Percentiles rank a stretch among this genome's conserved stretches.
These are phyloP conservation scores for Penicillium sp. DNA, from an alignment of 2,329 filamentous ascomycete species.

Conservation along the genomic window DNA sequence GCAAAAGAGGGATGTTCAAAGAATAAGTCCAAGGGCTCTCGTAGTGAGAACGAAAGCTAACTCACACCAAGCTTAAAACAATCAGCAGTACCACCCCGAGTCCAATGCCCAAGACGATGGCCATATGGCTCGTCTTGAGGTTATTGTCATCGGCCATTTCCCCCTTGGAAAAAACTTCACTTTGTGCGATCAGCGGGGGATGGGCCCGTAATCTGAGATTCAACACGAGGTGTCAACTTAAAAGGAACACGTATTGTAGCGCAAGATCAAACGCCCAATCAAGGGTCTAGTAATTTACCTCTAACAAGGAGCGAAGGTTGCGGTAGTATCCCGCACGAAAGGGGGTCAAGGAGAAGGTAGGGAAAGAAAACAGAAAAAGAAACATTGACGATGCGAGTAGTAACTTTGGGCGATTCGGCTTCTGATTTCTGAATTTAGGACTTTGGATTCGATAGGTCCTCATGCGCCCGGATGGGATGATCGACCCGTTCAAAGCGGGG, in stretches of 20 bases:
- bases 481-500: conserved; percentile 24
- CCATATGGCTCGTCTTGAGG: conserved; percentile 29
- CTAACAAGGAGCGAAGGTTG: not conserved
- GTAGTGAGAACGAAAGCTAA: not conserved
- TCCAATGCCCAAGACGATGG: conserved; percentile 33
- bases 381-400: not conserved
- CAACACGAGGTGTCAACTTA: not conserved
- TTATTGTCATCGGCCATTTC: conserved; percentile 19
- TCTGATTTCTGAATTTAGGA: not conserved
- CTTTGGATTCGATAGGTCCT: not conserved
- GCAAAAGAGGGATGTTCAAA: not conserved
- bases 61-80: conserved; percentile 34
- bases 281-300: not conserved
- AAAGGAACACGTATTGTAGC: not conserved
- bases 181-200: not conserved
- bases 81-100: conserved; percentile 33
- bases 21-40: not conserved
- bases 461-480: conserved; percentile 5
- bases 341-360: not conserved
- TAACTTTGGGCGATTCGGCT: too few relatives aligned
- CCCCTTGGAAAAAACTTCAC: not conserved
- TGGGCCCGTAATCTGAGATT: not conserved
- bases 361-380: not conserved
- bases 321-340: not conserved
- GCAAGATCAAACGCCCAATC: not conserved